A percentile compares a stretch with the other conserved stretches of the same genome.
Conservation (phyloP, 768 basidiomycete species). For the Agaricus blazei region DNA sequence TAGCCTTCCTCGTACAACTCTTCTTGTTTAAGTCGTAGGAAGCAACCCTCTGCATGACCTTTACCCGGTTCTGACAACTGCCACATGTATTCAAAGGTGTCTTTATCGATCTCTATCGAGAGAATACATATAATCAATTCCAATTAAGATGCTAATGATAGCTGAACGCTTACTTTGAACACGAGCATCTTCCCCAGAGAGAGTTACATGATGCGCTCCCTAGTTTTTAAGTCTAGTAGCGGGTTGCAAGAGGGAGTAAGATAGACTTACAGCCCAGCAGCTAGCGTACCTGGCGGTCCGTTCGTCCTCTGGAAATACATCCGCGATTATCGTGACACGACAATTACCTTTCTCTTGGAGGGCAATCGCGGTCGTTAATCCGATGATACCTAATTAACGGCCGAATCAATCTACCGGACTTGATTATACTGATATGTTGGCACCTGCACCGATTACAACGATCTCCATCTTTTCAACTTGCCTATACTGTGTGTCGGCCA, state of each 20-base stretch:
- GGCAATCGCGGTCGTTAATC: slow-evolving; percentile 66
- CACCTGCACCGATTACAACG: slow-evolving; percentile 33
- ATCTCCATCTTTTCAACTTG: slow-evolving; percentile 17
- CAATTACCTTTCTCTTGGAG: slow-evolving; percentile 59
- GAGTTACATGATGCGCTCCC: slow-evolving; percentile 79
- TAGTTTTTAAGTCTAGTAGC: slow-evolving; percentile 19
- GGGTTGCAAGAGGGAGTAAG: not conserved
- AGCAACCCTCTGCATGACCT: slow-evolving; percentile 48
- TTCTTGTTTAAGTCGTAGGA: slow-evolving; percentile 56
- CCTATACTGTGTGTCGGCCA: not conserved
- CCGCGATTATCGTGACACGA: slow-evolving; percentile 65
- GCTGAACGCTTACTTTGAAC: slow-evolving; percentile 41
- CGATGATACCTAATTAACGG: slow-evolving; percentile 57
- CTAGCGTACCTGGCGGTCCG: slow-evolving; percentile 68
- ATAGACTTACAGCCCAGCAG: slow-evolving; percentile 67
- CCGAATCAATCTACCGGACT: not conserved
- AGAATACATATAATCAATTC: not conserved
- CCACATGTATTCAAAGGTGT: slow-evolving; percentile 72
- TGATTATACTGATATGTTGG: not conserved
- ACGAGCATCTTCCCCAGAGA: slow-evolving; percentile 33
- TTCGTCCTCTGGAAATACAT: slow-evolving; percentile 62
- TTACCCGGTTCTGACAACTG: slow-evolving; percentile 54
- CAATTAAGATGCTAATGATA: not conserved
- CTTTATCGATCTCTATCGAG: slow-evolving; percentile 52
- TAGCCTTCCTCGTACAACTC: slow-evolving; percentile 48